phyloP scores from a whole-genome alignment of 169 alveolate genomes.

The Plasmodium yoelii region DNA sequence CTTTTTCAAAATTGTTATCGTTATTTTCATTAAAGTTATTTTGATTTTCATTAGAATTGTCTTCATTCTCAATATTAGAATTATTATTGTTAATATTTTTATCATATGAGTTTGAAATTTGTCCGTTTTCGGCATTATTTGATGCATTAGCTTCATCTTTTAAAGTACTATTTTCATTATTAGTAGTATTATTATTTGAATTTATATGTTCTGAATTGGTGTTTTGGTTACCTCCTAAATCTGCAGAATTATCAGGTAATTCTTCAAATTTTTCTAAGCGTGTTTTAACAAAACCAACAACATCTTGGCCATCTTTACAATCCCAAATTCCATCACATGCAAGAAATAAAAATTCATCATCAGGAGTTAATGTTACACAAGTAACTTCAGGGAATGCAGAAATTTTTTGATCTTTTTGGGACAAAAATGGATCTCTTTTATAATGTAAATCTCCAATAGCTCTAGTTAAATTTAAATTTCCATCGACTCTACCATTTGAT shows the following conservation, averaged over 20 bases:
- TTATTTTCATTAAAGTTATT: constrained; percentile 8
- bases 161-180: constrained; percentile 19
- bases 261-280: constrained; percentile 61
- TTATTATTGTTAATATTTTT: constrained; percentile 8
- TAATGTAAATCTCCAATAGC: constrained; percentile 97
- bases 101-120: background rate
- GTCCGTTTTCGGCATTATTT: constrained; percentile 7
- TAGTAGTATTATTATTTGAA: constrained; percentile 17
- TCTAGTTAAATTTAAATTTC: constrained; percentile 96
- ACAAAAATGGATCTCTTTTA: constrained; percentile 90
- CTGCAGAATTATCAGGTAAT: constrained; percentile 5
- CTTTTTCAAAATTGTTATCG: background rate
- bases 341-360: constrained; percentile 95
- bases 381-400: constrained; percentile 96
- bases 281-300: constrained; percentile 90
- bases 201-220: constrained; percentile 9
- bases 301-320: constrained; percentile 93
- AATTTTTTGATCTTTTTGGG: constrained; percentile 94
- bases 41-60: constrained; percentile 11
- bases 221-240: constrained; percentile 9
- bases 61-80: background rate
- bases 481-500: constrained; percentile 96
- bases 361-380: constrained; percentile 85
- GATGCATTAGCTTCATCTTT: constrained; percentile 16
- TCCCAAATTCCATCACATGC: constrained; percentile 99